Conservation (phyloP, 768 basidiomycete species). For the Russula brevipes region DNA sequence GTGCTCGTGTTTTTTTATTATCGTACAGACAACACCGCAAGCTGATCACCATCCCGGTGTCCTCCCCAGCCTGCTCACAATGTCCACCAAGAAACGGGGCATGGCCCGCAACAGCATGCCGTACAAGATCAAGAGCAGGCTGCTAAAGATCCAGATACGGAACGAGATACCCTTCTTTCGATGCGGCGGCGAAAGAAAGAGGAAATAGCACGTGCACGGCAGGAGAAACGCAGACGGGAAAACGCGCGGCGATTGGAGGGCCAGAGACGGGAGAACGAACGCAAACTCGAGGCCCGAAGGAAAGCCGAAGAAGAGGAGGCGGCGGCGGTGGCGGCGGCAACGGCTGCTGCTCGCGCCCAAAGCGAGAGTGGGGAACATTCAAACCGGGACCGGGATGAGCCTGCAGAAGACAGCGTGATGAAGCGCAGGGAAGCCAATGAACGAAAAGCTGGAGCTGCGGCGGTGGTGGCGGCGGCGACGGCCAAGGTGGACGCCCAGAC, state of each 20-base stretch:
- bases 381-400: no score
- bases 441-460: not conserved
- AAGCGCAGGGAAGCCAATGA: not conserved
- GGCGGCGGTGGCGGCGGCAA: no score
- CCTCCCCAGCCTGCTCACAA: not conserved
- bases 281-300: conserved; percentile 2
- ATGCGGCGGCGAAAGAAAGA: not conserved
- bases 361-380: not conserved
- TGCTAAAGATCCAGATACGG: not conserved
- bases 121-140: not conserved
- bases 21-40: not conserved
- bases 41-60: not conserved
- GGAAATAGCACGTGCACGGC: no score
- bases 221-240: not conserved
- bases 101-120: not conserved
- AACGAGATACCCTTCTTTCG: not conserved
- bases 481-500: not conserved
- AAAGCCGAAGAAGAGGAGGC: not conserved
- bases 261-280: conserved; percentile 8
- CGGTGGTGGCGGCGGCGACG: no score
- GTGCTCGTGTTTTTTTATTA: no score
- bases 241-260: conserved; percentile 11
- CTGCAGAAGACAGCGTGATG: not conserved
- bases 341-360: not conserved
- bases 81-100: not conserved